These are phyloP conservation scores for Pythium coloratum DNA, from an alignment of 352 stramenopile genomes.

Conservation along the genomic window DNA sequence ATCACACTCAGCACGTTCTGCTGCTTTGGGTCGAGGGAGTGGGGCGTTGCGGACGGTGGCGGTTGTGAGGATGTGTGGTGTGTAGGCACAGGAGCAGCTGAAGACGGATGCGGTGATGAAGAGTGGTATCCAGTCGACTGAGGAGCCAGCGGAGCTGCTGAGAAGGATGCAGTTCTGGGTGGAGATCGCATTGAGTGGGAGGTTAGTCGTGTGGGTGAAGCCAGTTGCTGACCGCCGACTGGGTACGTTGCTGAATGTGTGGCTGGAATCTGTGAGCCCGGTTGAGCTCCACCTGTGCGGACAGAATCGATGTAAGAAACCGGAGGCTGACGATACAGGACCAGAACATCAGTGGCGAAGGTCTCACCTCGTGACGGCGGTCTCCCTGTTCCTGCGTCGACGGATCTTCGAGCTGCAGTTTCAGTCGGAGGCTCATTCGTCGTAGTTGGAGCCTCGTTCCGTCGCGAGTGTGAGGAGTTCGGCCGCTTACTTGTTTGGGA, in stretches of 20 bases:
- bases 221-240: not conserved
- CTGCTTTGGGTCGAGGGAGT: slow-evolving; percentile 55
- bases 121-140: not conserved
- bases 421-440: not conserved
- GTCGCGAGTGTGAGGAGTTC: slow-evolving; percentile 15
- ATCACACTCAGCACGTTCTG: slow-evolving; percentile 69
- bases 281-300: not conserved
- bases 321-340: not conserved
- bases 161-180: not conserved
- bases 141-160: not conserved
- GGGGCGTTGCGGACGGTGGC: not conserved
- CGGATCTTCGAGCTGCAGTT: not conserved
- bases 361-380: slow-evolving; percentile 2
- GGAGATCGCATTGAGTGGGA: not conserved
- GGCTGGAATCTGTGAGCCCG: not conserved
- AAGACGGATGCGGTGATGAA: not conserved
- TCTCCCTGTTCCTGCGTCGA: not conserved
- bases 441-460: slow-evolving; percentile 8
- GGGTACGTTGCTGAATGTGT: not conserved
- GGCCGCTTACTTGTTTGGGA: not conserved
- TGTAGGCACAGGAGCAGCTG: slow-evolving; percentile 2
- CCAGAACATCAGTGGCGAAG: not conserved
- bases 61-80: slow-evolving; percentile 1
- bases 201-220: not conserved
- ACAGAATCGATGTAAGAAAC: not conserved